A percentile compares a stretch with the other conserved stretches of the same genome.
Evolutionary conservation across 2,329 filamentous ascomycete species (phyloP).

Genomic region (Venturia carpophila): DNA sequence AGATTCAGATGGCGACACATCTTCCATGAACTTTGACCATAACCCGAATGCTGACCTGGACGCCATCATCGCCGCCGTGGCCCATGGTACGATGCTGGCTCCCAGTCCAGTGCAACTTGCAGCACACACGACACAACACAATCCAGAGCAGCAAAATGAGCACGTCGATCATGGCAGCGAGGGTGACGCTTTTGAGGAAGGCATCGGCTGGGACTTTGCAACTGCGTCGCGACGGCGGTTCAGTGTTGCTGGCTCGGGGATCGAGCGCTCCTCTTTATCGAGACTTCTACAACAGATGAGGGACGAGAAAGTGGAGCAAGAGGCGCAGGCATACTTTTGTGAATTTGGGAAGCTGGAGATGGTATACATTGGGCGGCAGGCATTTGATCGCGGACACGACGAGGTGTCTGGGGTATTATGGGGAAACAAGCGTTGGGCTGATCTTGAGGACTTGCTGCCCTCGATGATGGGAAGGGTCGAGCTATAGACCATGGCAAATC

Average conservation of each 20-base stretch:
- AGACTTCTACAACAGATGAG: background rate
- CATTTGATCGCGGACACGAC: background rate
- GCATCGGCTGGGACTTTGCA: background rate
- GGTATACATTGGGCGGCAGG: background rate
- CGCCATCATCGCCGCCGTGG: slow-evolving; percentile 5
- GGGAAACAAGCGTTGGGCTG: background rate
- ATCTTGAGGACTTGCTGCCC: background rate
- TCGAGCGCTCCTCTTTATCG: background rate
- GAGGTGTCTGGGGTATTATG: background rate
- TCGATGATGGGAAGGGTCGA: background rate
- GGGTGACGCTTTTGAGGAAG: background rate
- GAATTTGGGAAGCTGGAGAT: background rate
- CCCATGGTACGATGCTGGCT: background rate
- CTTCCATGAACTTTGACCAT: background rate
- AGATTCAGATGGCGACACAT: background rate
- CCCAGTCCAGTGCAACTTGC: background rate
- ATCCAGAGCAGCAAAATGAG: background rate
- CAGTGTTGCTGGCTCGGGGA: background rate
- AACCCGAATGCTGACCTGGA: background rate
- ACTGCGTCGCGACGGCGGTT: background rate
- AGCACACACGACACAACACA: background rate
- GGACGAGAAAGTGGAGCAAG: background rate
- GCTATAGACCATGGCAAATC: background rate
- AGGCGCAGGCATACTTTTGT: background rate
- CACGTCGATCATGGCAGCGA: background rate